Base-by-base conservation (phyloP, 2,329 filamentous ascomycete species). In the Sporothrix brunneoviolacea region DNA sequence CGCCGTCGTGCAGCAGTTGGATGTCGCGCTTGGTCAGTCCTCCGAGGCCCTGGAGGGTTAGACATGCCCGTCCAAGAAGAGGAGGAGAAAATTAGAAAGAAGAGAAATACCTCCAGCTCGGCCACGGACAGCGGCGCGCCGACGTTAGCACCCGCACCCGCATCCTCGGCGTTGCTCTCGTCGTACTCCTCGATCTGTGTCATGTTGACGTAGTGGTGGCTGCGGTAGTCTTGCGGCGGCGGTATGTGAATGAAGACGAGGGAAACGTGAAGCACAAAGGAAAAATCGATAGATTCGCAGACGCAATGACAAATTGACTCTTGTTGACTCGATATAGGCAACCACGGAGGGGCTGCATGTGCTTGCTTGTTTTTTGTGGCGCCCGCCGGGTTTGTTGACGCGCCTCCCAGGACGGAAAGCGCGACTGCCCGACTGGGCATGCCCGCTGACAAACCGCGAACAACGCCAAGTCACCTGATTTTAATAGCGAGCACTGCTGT, bases 21-120 rank as follows among this genome's bases (percentile, higher is more conserved):
- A 97, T 94, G 65, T 98, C 93, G 62, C 94, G 83, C 60, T 91
- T 91, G n/a, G 91, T 95, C 58, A 97, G 72, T 13, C 91, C 91
- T 40, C 86, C 83, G 54, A 95, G 74, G 27, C 91, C 91, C 90
- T 95, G 22, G 8, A 19, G 9, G 4, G 44, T 48, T n/a, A 48
- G 47, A 13, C 4, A 27, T 8, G 8, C 16, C 10, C 55, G n/a
- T 9, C 46, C 45, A 22, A n/a, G 12, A 27, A 21, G 48, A 21
- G 37, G 27, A 16, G 3, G 15, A 27, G 19, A 13, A 18, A 18
- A n/a, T 24, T 13, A 13, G 6, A 22, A 21, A 13, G 16, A 24
- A 7, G 45, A 18, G 15, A 18, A 55, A 58, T 75, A 94, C 91
- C 78, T 97, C 91, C 3, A 98, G 77, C 41, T 87, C 86, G 42